Percentiles rank a stretch among this genome's conserved stretches.
These are phyloP conservation scores for Usnea hakonensis DNA, from an alignment of 495 filamentous ascomycete genomes.

Conservation along the genomic window DNA sequence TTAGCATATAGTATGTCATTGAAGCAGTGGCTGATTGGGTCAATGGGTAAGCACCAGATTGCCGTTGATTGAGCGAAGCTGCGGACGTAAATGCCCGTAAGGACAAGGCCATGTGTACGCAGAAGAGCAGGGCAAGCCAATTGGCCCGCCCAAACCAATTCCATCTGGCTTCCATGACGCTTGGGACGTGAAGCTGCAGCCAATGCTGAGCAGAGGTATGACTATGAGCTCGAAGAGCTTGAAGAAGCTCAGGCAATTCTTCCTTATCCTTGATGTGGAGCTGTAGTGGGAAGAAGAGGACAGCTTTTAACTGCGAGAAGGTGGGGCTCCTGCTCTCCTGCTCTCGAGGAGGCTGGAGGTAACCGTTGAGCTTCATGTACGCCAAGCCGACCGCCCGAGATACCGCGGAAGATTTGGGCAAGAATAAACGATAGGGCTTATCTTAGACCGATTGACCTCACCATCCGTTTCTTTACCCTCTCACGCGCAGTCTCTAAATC, in stretches of 20 bases:
- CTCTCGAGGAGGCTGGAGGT: background rate
- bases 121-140: conserved; percentile 4
- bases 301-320: background rate
- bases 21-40: background rate
- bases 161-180: background rate
- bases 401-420: no score
- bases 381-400: no score
- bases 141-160: background rate
- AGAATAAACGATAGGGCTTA: no score
- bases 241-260: background rate
- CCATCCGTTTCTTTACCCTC: no score
- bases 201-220: background rate
- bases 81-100: conserved; percentile 2
- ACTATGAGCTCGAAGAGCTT: background rate
- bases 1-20: background rate
- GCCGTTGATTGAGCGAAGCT: conserved; percentile 8
- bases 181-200: background rate
- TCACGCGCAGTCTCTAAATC: no score
- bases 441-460: no score
- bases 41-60: conserved; percentile 8
- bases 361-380: background rate
- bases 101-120: background rate
- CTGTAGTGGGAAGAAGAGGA: background rate
- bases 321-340: background rate
- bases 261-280: background rate